These are phyloP conservation scores for Fomitopsis schrenkii DNA, from an alignment of 1,284 basidiomycete genomes.

Conservation along the genomic window DNA sequence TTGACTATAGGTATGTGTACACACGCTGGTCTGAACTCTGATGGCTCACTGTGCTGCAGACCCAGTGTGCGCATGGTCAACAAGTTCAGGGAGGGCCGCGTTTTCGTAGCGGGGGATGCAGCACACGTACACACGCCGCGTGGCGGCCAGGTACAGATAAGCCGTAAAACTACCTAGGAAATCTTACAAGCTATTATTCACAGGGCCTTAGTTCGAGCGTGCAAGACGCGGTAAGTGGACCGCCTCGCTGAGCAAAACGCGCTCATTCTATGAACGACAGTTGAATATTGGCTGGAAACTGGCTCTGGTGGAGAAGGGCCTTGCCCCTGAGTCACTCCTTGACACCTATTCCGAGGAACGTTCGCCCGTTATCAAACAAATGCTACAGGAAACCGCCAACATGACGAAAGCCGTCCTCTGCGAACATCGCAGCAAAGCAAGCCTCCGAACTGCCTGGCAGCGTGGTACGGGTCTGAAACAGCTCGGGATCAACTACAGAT, in stretches of 20 bases:
- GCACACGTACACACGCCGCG: slow-evolving; percentile 24
- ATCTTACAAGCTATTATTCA: background rate
- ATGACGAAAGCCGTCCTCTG: background rate
- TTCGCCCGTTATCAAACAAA: slow-evolving; percentile 22
- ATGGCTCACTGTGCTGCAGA: slow-evolving; percentile 14
- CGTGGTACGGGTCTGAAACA: slow-evolving; percentile 27
- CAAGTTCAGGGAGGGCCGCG: slow-evolving; percentile 29
- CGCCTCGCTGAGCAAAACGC: background rate
- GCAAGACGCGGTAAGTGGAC: slow-evolving; percentile 6
- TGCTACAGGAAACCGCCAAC: slow-evolving; percentile 19
- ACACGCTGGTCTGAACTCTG: background rate
- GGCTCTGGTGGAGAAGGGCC: slow-evolving; percentile 24
- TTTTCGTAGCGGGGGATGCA: slow-evolving; percentile 32
- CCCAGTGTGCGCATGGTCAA: slow-evolving; percentile 36
- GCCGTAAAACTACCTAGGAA: no score
- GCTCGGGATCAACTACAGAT: slow-evolving; percentile 43
- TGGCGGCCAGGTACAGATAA: slow-evolving; percentile 25
- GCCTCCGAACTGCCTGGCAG: slow-evolving; percentile 1
- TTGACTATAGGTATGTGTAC: slow-evolving; percentile 7
- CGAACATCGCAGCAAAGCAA: background rate
- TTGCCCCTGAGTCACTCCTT: slow-evolving; percentile 19
- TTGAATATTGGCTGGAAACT: slow-evolving; percentile 32
- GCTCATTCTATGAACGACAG: slow-evolving; percentile 3
- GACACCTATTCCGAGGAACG: slow-evolving; percentile 25
- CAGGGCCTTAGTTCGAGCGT: slow-evolving; percentile 10